Conservation (phyloP, 352 stramenopile genomes). For the Globisporangium radiosum region DNA sequence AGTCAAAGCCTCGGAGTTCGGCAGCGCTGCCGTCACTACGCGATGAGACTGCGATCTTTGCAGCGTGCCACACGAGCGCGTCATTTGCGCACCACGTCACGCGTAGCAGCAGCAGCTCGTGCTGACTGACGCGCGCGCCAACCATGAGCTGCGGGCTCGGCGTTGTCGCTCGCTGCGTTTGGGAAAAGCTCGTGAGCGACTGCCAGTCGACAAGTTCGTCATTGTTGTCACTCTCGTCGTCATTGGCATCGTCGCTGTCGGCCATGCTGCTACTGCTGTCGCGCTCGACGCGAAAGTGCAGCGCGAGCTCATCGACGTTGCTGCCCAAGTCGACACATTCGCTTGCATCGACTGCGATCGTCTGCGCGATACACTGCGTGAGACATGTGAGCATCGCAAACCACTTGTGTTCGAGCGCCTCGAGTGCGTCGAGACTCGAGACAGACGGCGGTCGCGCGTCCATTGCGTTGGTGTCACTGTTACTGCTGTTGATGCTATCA, state of each 20-base stretch:
- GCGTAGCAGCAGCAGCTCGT: conserved; percentile 22
- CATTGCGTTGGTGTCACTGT: too few species aligned
- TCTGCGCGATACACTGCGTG: conserved; percentile 13
- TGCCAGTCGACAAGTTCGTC: conserved; percentile 45
- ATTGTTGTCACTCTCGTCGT: conserved; percentile 23
- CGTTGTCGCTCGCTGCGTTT: conserved; percentile 2
- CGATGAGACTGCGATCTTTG: conserved; percentile 5
- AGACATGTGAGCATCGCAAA: conserved; percentile 23
- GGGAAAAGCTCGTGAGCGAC: conserved; percentile 22
- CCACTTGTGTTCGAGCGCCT: conserved; percentile 38
- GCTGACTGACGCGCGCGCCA: conserved; percentile 24
- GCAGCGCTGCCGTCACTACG: neutral
- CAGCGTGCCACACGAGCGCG: conserved; percentile 14
- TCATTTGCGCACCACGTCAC: conserved; percentile 8
- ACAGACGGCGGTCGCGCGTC: conserved; percentile 2
- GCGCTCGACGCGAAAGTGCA: conserved; percentile 22
- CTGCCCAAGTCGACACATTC: conserved; percentile 26
- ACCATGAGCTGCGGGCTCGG: conserved; percentile 18
- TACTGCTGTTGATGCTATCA: neutral
- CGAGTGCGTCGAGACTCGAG: conserved; percentile 5
- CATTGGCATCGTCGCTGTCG: conserved; percentile 9
- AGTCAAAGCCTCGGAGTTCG: conserved; percentile 8
- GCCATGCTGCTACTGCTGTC: neutral
- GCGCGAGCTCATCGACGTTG: conserved; percentile 27
- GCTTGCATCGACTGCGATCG: conserved; percentile 15